Base-by-base conservation (phyloP, 2,329 filamentous ascomycete genomes). In the Penicillium sp. region DNA sequence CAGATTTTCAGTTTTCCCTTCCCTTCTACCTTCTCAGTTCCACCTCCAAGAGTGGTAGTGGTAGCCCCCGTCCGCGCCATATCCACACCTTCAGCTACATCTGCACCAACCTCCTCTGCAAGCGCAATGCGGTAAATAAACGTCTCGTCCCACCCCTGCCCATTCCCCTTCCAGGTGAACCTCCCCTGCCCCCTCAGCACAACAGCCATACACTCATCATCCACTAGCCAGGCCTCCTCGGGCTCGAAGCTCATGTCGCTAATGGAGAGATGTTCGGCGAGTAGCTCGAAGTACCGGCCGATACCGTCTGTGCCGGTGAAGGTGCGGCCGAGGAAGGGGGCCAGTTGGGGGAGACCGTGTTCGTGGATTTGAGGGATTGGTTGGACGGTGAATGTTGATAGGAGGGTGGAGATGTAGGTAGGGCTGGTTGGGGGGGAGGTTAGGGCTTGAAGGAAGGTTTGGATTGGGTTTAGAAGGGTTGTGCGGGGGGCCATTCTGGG, bases 251-350 rank as follows among this genome's bases (percentile, higher is more conserved):
- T 25, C 74, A 80, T 78, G 10, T 73, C 66, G 33, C 75, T 65
- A 59, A 78, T 76, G 1, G 60, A 58, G 10, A 81, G 68, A 11
- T 63, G 55, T 4, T 73, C 62, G 2, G 65, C 60, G 6, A 81
- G 43, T 0, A 76, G 43, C 8, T 71, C 65, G 59, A 80, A 80
- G 64, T 81, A 81, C 16, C 67, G 60, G 30, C 58, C 58, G 10
- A 79, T 58, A 0, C 75, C 78, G 13, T 73, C 67, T 4, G 55
- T 55, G 40, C 79, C 78, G 13, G 65, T 73, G 64, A 78, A 80
- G n/a, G 71, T 67, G 14, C 76, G 76, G 35, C 79, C 78, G 4
- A 80, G 67, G 66, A 80, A 81, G 2, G 79, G 78, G 3, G 78
- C 75, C 22, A 79, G 69, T n/a, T 68, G 54, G 1, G 70, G 66